A percentile compares a stretch with the other conserved stretches of the same genome.
Conservation (phyloP, 257 asterid species). For the Thymus quinquecostatus region DNA sequence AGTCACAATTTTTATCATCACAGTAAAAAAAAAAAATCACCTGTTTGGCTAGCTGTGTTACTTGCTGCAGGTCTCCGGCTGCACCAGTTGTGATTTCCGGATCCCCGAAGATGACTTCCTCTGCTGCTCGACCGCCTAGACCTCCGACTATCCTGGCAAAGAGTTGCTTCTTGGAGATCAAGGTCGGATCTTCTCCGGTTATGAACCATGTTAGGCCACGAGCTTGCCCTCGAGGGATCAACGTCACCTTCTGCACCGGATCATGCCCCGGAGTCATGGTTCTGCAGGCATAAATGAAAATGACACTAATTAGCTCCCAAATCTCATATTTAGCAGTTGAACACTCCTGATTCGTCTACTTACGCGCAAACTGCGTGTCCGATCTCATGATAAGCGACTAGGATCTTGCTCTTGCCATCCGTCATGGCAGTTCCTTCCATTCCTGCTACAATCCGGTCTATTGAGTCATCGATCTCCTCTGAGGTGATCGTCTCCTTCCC, state of each 20-base stretch:
- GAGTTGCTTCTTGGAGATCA: constrained; percentile 56
- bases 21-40: constrained; percentile 18
- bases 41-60: constrained; percentile 65
- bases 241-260: constrained; percentile 67
- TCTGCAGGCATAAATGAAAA: constrained; percentile 39
- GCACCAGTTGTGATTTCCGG: constrained; percentile 78
- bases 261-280: constrained; percentile 69
- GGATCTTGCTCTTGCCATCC: constrained; percentile 67
- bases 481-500: constrained; percentile 51
- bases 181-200: constrained; percentile 59
- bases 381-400: constrained; percentile 69
- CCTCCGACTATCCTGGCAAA: constrained; percentile 78
- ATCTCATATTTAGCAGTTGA: neutral
- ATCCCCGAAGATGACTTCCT: constrained; percentile 70
- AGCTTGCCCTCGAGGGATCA: constrained; percentile 85
- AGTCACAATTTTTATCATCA: neutral
- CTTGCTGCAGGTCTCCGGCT: constrained; percentile 66
- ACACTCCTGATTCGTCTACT: constrained; percentile 17
- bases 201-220: constrained; percentile 76
- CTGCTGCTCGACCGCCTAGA: constrained; percentile 77
- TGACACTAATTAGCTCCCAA: neutral
- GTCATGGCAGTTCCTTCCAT: constrained; percentile 83
- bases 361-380: constrained; percentile 75
- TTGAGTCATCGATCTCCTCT: constrained; percentile 63
- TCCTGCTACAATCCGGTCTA: constrained; percentile 75